Evolutionary conservation across 2,329 filamentous ascomycete genomes (phyloP), one percentile per base, ranked within the genome.

Genomic region (Geoglossum cookeanum): DNA sequence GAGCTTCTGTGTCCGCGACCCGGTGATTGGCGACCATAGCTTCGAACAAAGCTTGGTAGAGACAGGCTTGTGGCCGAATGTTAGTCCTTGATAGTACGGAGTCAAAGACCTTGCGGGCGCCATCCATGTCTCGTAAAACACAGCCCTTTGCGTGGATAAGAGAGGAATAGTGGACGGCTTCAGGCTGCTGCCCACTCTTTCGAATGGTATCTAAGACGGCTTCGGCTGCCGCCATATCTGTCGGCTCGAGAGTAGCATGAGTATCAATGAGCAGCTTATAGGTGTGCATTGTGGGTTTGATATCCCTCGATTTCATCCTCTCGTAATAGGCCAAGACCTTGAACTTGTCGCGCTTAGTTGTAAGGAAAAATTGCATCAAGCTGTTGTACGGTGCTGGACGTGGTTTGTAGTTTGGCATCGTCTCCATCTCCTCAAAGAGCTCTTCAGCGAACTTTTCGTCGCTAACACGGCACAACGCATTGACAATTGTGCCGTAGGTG

Each of bases 341-440:
- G 69, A 77, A 74, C 72, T 92, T 91, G 70, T 98, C 91, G 56
- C 89, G 87, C 79, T 97, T 97, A 57, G 91, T 97, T 58, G 87
- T 94, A 63, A 97, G 76, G 79, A 97, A 98, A 74, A 95, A 97
- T 69, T 98, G 92, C 81, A 98, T 98, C 83, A 98, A 86, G 71
- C 88, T 94, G 76, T 98, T 96, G 77, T 98, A 98, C 0, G 92
- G 92, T 29, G 92, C 92, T 30, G 92, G 90, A 8, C 92, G 85
- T 45, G 92, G 88, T 76, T 96, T 97, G 79, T 98, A 98, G 75
- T 98, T 98, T 58, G 89, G 85, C 84, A 94, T 95, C 52, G 84
- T 81, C 74, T 98, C 92, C 92, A 98, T 98, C 74, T 98, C 92
- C 67, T 97, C 89, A 67, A 98, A 98, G 64, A 97, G 81, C 71